These are phyloP conservation scores for Globisporangium orthogonon DNA, from an alignment of 352 stramenopile genomes.

Conservation along the genomic window DNA sequence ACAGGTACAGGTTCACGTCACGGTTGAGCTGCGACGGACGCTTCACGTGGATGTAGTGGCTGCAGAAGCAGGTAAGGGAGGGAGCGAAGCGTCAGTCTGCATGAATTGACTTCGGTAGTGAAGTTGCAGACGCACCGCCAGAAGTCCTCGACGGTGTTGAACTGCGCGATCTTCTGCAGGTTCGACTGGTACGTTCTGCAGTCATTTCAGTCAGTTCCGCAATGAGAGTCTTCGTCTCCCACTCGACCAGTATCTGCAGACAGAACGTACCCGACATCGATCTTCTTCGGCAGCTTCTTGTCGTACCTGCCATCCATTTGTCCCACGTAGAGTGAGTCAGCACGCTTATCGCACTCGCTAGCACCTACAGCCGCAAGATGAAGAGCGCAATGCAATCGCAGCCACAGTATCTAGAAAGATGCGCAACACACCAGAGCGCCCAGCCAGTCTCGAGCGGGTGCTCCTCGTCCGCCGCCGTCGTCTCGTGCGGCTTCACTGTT, in stretches of 20 bases:
- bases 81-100: neutral
- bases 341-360: too few relatives aligned
- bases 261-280: slow-evolving; percentile 70
- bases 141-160: slow-evolving; percentile 90
- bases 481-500: slow-evolving; percentile 14
- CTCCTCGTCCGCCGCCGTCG: slow-evolving; percentile 37
- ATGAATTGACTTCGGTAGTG: neutral
- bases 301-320: slow-evolving; percentile 76
- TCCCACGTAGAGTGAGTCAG: slow-evolving; percentile 4
- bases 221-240: too few relatives aligned
- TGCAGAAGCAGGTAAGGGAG: slow-evolving; percentile 7
- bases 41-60: slow-evolving; percentile 92
- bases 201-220: neutral
- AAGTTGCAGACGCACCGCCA: slow-evolving; percentile 59
- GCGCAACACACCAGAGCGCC: slow-evolving; percentile 73
- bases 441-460: slow-evolving; percentile 87
- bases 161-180: slow-evolving; percentile 86
- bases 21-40: slow-evolving; percentile 87
- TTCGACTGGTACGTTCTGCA: slow-evolving; percentile 71
- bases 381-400: neutral
- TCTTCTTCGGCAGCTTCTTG: slow-evolving; percentile 91
- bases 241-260: neutral
- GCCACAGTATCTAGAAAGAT: neutral
- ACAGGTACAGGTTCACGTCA: slow-evolving; percentile 92
- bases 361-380: too few relatives aligned